These are phyloP conservation scores for Trichoderma atrobrunneum DNA, from an alignment of 2,329 filamentous ascomycete genomes.

Conservation along the genomic window DNA sequence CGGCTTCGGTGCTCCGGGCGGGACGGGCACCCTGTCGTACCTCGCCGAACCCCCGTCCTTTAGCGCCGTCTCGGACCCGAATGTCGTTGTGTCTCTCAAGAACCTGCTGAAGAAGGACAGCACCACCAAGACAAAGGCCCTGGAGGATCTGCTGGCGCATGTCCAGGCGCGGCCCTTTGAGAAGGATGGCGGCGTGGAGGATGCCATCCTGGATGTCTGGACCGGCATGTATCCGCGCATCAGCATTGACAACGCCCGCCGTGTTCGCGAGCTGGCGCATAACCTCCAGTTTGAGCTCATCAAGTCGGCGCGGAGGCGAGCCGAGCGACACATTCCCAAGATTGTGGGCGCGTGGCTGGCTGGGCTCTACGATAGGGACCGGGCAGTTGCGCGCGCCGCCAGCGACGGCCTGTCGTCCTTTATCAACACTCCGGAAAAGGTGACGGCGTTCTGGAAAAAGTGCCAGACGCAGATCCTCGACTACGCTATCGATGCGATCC, in stretches of 20 bases:
- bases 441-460: conserved; percentile 70
- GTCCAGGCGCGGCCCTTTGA: conserved; percentile 54
- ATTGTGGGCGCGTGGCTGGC: conserved; percentile 88
- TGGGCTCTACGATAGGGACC: conserved; percentile 83
- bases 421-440: conserved; percentile 77
- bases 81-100: conserved; percentile 86
- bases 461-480: conserved; percentile 80
- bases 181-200: conserved; percentile 64
- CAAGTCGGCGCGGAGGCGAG: conserved; percentile 70
- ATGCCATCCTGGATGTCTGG: conserved; percentile 85
- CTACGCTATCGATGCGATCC: conserved; percentile 75
- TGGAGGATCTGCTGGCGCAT: conserved; percentile 77
- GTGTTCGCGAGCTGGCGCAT: conserved; percentile 85
- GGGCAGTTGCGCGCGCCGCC: conserved; percentile 71
- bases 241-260: conserved; percentile 84
- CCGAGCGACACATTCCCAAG: conserved; percentile 74
- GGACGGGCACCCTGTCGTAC: conserved; percentile 68
- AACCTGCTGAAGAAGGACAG: conserved; percentile 90
- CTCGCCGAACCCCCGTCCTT: conserved; percentile 83
- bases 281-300: conserved; percentile 63
- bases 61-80: conserved; percentile 70
- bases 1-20: conserved; percentile 38
- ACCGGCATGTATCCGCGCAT: conserved; percentile 81
- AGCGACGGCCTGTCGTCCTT: conserved; percentile 72
- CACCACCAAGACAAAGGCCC: conserved; percentile 83